phyloP scores from a whole-genome alignment of 768 basidiomycete genomes.

The Lactarius pseudohatsudake region DNA sequence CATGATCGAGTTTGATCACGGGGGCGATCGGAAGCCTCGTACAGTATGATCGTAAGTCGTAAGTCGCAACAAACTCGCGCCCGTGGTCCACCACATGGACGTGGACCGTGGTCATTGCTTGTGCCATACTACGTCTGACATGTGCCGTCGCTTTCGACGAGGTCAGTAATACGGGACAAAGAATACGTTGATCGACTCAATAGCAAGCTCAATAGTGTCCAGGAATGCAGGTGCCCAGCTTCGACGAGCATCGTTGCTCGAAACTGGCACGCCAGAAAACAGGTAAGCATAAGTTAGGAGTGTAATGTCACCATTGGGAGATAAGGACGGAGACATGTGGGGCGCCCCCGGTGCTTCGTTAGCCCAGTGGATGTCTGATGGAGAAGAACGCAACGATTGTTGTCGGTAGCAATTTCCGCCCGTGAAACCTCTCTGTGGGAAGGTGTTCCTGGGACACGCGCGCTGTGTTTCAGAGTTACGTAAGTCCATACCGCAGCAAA shows the following conservation, averaged over 20 bases:
- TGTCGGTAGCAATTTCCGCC: neutral
- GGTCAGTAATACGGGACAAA: neutral
- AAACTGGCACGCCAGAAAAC: neutral
- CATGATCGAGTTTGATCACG: neutral
- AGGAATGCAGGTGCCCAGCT: neutral
- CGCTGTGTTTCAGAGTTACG: neutral
- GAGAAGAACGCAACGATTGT: neutral
- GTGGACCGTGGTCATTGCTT: neutral
- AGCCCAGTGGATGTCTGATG: neutral
- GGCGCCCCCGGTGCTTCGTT: neutral
- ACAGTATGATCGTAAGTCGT: neutral
- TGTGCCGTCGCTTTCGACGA: neutral
- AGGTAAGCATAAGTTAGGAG: neutral
- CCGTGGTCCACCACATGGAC: neutral
- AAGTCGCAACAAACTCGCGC: neutral
- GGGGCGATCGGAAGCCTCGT: neutral
- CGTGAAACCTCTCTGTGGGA: neutral
- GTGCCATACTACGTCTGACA: neutral
- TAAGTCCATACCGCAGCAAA: neutral
- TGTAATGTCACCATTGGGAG: neutral
- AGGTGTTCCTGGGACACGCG: neutral
- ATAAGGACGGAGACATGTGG: neutral
- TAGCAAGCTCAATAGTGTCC: neutral
- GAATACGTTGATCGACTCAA: neutral
- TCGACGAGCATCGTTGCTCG: neutral